These are phyloP conservation scores for Clarireedia sp. DNA, from an alignment of 2,329 filamentous ascomycete species.

Conservation along the genomic window DNA sequence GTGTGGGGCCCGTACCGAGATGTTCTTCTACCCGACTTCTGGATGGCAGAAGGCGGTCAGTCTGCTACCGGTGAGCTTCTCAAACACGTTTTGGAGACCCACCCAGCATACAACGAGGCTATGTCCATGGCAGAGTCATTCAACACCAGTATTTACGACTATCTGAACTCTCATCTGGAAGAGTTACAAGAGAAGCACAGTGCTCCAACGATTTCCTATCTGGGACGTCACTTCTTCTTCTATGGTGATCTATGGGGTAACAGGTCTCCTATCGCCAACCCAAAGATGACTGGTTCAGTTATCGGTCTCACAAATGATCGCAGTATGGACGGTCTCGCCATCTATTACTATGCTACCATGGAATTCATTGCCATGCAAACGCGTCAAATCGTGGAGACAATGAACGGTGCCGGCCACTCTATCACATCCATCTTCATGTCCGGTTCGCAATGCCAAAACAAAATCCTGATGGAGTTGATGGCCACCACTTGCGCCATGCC, in stretches of 20 bases:
- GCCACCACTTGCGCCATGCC: constrained; percentile 88
- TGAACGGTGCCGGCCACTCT: constrained; percentile 83
- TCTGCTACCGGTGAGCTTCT: constrained; percentile 92
- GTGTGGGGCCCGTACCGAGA: constrained; percentile 98
- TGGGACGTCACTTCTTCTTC: constrained; percentile 94
- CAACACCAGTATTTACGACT: constrained; percentile 89
- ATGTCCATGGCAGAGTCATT: constrained; percentile 70
- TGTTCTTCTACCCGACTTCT: constrained; percentile 82
- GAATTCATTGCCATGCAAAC: constrained; percentile 98
- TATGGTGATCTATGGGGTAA: constrained; percentile 98
- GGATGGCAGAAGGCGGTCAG: constrained; percentile 97
- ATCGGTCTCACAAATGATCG: constrained; percentile 84
- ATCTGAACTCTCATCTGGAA: constrained; percentile 79
- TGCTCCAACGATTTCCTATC: constrained; percentile 73
- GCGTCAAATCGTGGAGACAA: constrained; percentile 84
- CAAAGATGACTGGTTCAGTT: constrained; percentile 85
- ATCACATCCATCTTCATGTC: constrained; percentile 98
- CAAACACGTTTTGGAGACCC: constrained; percentile 90
- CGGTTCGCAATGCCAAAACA: constrained; percentile 94
- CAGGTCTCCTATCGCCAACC: constrained; percentile 84
- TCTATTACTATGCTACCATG: constrained; percentile 93
- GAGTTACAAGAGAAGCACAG: constrained; percentile 61
- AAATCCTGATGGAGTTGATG: constrained; percentile 82
- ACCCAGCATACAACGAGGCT: constrained; percentile 80
- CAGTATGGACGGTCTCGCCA: constrained; percentile 74